Percentiles rank a stretch among this genome's conserved stretches.
phyloP scores from a whole-genome alignment of 768 basidiomycete species.

The Suillus ampliporus region DNA sequence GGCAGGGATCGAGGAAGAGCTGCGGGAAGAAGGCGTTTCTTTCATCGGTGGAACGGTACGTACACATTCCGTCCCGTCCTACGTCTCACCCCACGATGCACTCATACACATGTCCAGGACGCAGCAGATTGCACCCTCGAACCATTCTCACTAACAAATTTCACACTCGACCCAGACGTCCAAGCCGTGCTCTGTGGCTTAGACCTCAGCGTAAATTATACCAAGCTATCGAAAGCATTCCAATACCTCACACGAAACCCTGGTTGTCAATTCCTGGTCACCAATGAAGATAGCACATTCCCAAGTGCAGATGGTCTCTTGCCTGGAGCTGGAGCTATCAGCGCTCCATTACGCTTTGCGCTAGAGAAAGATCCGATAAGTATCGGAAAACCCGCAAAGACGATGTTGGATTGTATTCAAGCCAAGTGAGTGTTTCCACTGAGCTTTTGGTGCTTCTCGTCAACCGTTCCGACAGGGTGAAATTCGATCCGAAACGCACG shows the following conservation, averaged over 20 bases:
- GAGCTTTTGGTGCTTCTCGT: background rate
- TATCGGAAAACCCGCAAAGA: constrained; percentile 89
- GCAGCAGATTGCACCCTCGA: constrained; percentile 81
- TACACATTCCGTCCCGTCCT: constrained; percentile 2
- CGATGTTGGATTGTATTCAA: constrained; percentile 93
- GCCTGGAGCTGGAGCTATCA: constrained; percentile 86
- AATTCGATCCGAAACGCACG: constrained; percentile 84
- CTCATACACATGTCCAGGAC: constrained; percentile 59
- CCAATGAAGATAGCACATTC: constrained; percentile 93
- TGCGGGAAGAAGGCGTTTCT: constrained; percentile 83
- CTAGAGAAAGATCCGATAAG: constrained; percentile 72
- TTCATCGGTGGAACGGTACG: constrained; percentile 87
- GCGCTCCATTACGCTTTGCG: constrained; percentile 80
- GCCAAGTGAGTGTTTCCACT: constrained; percentile 55
- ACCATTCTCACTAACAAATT: constrained; percentile 69
- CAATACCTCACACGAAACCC: constrained; percentile 85
- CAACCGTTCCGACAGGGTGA: constrained; percentile 55
- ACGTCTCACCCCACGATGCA: background rate
- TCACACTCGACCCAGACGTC: constrained; percentile 76
- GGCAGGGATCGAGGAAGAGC: constrained; percentile 90
- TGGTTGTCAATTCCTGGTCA: constrained; percentile 83
- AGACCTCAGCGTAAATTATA: constrained; percentile 88
- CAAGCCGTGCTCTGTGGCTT: constrained; percentile 96
- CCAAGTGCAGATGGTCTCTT: constrained; percentile 74
- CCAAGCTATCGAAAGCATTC: constrained; percentile 92